Conservation (phyloP, 352 stramenopile species). For the Blastocystis sp. region DNA sequence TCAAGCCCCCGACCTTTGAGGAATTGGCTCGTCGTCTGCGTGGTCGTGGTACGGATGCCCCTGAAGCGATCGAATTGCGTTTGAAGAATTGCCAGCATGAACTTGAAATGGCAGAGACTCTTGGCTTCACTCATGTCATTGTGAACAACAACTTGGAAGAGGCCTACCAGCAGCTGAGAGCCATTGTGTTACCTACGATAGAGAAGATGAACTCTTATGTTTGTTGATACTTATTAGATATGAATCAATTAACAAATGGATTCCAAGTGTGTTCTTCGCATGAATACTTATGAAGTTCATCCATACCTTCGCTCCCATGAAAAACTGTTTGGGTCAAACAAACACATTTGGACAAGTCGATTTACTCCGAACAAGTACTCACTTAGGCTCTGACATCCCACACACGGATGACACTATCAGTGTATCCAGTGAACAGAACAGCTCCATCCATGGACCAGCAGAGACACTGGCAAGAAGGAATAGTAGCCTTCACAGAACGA, state of each 20-base stretch:
- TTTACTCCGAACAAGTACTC: background rate
- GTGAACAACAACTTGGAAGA: constrained; percentile 79
- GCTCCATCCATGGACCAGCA: too few species aligned
- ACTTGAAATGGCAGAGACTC: constrained; percentile 75
- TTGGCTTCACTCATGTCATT: constrained; percentile 79
- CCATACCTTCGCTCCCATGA: too few species aligned
- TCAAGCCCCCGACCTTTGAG: constrained; percentile 85
- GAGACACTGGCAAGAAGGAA: background rate
- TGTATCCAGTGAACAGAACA: too few species aligned
- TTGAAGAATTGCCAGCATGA: constrained; percentile 84
- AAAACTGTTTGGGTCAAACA: too few species aligned
- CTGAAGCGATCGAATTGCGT: constrained; percentile 85
- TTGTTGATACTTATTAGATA: too few species aligned
- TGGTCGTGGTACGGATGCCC: constrained; percentile 82
- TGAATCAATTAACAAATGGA: too few species aligned
- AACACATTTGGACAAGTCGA: too few species aligned
- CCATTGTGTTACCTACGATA: constrained; percentile 74
- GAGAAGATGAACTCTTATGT: constrained; percentile 69
- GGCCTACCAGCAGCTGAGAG: constrained; percentile 72
- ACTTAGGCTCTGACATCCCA: too few species aligned
- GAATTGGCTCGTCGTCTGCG: constrained; percentile 85
- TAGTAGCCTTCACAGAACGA: background rate
- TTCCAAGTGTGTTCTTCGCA: too few species aligned
- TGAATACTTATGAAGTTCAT: too few species aligned
- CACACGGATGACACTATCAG: too few species aligned